Evolutionary conservation across 75 land plant species (phyloP).

Genomic region (Chamaecyparis obtusa): DNA sequence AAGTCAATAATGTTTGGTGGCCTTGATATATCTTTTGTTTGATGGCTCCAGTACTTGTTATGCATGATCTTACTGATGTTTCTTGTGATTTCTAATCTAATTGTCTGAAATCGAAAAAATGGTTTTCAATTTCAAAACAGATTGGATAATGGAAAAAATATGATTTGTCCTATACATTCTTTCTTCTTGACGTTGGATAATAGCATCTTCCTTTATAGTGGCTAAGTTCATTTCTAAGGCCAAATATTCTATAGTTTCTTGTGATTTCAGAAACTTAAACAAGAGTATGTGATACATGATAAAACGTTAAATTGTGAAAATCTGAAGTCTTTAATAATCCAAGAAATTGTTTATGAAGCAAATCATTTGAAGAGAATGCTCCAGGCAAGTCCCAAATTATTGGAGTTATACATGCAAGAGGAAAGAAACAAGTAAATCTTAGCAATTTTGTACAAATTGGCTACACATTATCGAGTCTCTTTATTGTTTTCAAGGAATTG

Average conservation of each 20-base stretch:
- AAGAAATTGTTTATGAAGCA: background rate
- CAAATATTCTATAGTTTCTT: background rate
- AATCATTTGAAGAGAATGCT: background rate
- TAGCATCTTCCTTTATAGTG: background rate
- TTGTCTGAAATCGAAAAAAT: background rate
- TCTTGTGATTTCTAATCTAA: background rate
- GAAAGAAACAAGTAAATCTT: too few species aligned
- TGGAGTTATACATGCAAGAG: background rate
- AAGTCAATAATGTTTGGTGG: constrained; percentile 5
- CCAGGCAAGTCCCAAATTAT: background rate
- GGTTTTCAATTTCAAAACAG: background rate
- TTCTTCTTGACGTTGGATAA: background rate
- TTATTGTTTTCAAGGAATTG: too few species aligned
- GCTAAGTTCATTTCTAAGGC: background rate
- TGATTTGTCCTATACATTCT: background rate
- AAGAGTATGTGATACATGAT: too few species aligned
- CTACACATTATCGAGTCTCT: too few species aligned
- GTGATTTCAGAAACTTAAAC: too few species aligned
- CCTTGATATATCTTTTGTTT: background rate
- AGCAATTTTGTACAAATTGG: too few species aligned
- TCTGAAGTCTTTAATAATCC: too few species aligned
- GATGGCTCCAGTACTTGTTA: background rate
- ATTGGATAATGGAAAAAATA: background rate
- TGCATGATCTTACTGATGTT: background rate
- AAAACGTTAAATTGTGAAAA: too few species aligned